phyloP scores from a whole-genome alignment of 495 filamentous ascomycete genomes.

The Tuber aestivum region DNA sequence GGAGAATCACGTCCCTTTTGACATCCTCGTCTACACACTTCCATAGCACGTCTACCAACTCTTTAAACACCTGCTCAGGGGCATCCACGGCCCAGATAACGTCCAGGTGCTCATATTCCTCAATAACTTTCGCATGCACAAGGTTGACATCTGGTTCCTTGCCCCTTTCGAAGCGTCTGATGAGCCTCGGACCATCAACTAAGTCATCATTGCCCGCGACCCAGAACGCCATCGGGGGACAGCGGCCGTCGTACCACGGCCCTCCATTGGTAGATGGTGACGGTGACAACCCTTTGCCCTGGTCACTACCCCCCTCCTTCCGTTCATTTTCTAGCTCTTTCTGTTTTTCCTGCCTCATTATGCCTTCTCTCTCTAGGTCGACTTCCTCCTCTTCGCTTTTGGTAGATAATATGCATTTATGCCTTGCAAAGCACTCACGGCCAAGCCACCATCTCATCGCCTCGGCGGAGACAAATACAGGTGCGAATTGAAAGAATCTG shows the following conservation, averaged over 20 bases:
- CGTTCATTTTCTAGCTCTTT: constrained; percentile 27
- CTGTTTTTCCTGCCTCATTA: constrained; percentile 35
- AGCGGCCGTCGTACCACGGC: constrained; percentile 76
- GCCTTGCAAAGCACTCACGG: constrained; percentile 79
- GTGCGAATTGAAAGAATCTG: constrained; percentile 86
- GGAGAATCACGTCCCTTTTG: constrained; percentile 26
- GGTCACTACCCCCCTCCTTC: constrained; percentile 16
- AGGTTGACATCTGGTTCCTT: constrained; percentile 75
- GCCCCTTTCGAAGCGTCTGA: constrained; percentile 67
- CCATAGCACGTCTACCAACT: constrained; percentile 81
- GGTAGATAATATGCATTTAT: constrained; percentile 71
- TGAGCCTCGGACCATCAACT: constrained; percentile 72
- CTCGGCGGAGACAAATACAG: constrained; percentile 84
- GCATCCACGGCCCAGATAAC: constrained; percentile 94
- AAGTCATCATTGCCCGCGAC: constrained; percentile 72
- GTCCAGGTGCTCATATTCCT: constrained; percentile 92
- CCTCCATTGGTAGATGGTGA: constrained; percentile 17
- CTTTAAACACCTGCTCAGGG: constrained; percentile 73
- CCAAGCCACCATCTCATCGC: constrained; percentile 97
- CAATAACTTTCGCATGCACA: constrained; percentile 75
- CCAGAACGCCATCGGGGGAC: constrained; percentile 86
- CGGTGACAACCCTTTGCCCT: constrained; percentile 5
- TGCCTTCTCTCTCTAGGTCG: constrained; percentile 60
- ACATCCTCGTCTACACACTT: constrained; percentile 53
- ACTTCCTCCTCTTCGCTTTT: constrained; percentile 52